A percentile compares a stretch with the other conserved stretches of the same genome.
Evolutionary conservation across 208 protist species (phyloP).

Genomic region (Crithidia sp.): DNA sequence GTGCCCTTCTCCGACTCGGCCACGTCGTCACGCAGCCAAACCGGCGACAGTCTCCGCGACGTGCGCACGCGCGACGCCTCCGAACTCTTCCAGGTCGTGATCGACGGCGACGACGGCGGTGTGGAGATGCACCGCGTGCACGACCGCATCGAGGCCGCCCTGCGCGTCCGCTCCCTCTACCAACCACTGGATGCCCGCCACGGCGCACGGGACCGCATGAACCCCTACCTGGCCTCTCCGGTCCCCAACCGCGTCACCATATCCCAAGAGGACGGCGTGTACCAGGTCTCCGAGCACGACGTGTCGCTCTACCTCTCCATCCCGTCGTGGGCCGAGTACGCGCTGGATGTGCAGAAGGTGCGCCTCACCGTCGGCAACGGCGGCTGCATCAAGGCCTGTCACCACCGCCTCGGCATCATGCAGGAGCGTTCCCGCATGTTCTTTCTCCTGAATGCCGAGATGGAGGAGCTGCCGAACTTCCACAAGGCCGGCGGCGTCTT

Average conservation of each 20-base stretch:
- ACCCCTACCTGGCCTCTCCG: constrained; percentile 24
- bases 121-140: constrained; percentile 88
- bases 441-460: constrained; percentile 88
- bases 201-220: constrained; percentile 12
- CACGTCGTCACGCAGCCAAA: not conserved
- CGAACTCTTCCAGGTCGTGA: constrained; percentile 87
- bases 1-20: constrained; percentile 14
- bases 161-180: constrained; percentile 75
- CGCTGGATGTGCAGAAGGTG: constrained; percentile 73
- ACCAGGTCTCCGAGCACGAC: constrained; percentile 66
- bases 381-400: constrained; percentile 75
- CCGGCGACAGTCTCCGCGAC: not conserved
- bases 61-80: constrained; percentile 33
- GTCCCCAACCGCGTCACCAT: constrained; percentile 49
- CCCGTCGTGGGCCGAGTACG: constrained; percentile 69
- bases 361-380: constrained; percentile 77
- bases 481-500: constrained; percentile 88
- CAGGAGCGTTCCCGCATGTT: constrained; percentile 93
- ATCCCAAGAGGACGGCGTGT: constrained; percentile 65
- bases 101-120: constrained; percentile 91
- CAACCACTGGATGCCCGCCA: constrained; percentile 10
- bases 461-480: constrained; percentile 81
- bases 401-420: constrained; percentile 91
- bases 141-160: constrained; percentile 77
- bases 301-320: constrained; percentile 38